These are phyloP conservation scores for Alternaria hordeiaustralica DNA, from an alignment of 2,329 filamentous ascomycete species.

Conservation along the genomic window DNA sequence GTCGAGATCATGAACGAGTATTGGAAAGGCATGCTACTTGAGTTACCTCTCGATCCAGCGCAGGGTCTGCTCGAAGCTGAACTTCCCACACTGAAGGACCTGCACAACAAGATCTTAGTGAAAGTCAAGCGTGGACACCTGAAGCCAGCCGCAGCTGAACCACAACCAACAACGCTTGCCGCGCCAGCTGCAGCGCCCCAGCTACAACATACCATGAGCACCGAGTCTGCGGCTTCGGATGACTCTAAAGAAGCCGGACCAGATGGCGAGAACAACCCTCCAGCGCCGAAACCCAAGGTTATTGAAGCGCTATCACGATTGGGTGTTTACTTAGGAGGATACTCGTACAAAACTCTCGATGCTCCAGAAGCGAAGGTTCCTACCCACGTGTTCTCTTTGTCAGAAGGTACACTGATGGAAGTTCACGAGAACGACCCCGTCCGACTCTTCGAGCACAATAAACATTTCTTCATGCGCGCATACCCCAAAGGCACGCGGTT, in stretches of 20 bases:
- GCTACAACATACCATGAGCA: constrained; percentile 31
- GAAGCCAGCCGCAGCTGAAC: constrained; percentile 34
- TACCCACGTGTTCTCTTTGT: constrained; percentile 69
- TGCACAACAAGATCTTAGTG: constrained; percentile 76
- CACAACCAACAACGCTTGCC: constrained; percentile 40
- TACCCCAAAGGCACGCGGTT: constrained; percentile 86
- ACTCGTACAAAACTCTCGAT: constrained; percentile 76
- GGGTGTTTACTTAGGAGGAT: constrained; percentile 86
- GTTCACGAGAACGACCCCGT: constrained; percentile 62
- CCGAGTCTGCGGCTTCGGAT: constrained; percentile 31
- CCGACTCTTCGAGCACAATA: constrained; percentile 81
- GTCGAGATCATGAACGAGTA: constrained; percentile 91
- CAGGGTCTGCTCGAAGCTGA: constrained; percentile 62
- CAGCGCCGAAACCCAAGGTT: constrained; percentile 65
- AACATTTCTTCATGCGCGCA: constrained; percentile 80
- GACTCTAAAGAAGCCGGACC: constrained; percentile 42
- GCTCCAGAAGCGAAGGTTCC: constrained; percentile 63
- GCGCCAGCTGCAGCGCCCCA: constrained; percentile 30
- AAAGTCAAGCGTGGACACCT: constrained; percentile 57
- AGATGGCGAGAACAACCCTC: constrained; percentile 54
- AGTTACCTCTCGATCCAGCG: constrained; percentile 55
- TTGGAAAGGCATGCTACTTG: constrained; percentile 78
- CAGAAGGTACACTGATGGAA: constrained; percentile 70
- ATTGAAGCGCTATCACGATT: constrained; percentile 74
- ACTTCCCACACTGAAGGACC: constrained; percentile 66